Evolutionary conservation across 257 asterid species (phyloP), one percentile per base, ranked within the genome.

Genomic region (Knoxia roxburghii): DNA sequence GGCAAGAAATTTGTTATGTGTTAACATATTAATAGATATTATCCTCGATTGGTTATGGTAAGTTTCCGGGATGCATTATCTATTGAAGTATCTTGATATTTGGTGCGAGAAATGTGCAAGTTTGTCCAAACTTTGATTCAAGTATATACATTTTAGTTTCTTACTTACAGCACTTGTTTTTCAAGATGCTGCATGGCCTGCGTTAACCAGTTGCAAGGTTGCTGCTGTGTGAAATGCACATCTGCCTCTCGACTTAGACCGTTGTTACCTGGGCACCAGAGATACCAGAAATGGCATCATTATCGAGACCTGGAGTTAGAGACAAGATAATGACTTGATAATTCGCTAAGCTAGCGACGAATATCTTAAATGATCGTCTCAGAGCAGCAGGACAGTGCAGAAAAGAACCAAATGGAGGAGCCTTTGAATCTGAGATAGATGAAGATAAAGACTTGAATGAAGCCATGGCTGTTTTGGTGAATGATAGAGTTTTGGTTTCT

Each of bases 211-310:
- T 48, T 87, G 26, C 78, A 81, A 76, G 97, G 98, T 71, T 89
- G 98, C 80, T 92, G 98, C 89, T 87, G 96, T 73, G 15, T 23
- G 33, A 76, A 79, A 33, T 92, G 98, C 80, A 81, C 87, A 2
- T 73, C 81, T 5, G 93, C 97, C 14, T 62, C 85, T 65, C 87
- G 98, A 10, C 86, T 89, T 39, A 85, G 97, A 81, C 97, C 98
- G 0, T 78, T 86, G 68, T 81, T 86, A 40, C 77, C 79, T 0
- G 93, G 87, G 32, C 81, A 88, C 65, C 87, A 89, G 67, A 86
- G 97, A 77, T 92, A 89, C 85, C 67, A 78, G 58, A 92, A 92
- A 72, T 92, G 98, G 97, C 95, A 92, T 65, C 81, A 37, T 6
- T 92, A 92, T 78, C 81, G 97, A 13, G 91, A 86, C 67, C 30